Evolutionary conservation across 31 red algal species (phyloP), one percentile per base, ranked within the genome.

Genomic region (Endocladia muricata): DNA sequence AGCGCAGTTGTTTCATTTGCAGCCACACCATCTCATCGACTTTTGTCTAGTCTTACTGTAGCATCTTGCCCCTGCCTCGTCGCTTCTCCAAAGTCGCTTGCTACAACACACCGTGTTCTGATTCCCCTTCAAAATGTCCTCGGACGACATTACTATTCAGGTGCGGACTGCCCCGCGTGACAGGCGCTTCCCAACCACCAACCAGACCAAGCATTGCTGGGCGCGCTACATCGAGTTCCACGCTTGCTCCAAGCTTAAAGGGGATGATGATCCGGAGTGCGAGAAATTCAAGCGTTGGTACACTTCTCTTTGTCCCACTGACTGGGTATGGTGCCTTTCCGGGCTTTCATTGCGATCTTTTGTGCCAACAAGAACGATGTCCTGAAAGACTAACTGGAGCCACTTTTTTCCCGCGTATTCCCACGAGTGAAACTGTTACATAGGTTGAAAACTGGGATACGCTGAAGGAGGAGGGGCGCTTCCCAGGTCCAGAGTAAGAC

Each of bases 181-280:
- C 70, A 81, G 73, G 77, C 92, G 96, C 42, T 99, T 99, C 59
- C 96, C 92, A 44, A 92, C 91, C 1, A 78, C 77, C 23, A 99
- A 99, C 70, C 96, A 99, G 64, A 95, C 96, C 1, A 99, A 90
- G 61, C 92, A 95, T 74, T 99, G 96, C 73, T 99, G 90, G 90
- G 88, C 92, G 48, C 85, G 96, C 22, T 99, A 99, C 72, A 71
- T 99, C 41, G 96, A 99, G 84, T 99, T 85, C 47, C 92, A 99
- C 44, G 70, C 85, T 38, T 99, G 96, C 69, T 73, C 76, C 35
- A 92, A 92, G 66, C 70, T 57, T 26, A 89, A 90, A 57, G 96
- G 89, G 63, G 96, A 93, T 44, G 89, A 93, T 56, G 92, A 95
- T 66, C 91, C 91, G 15, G 96, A 99, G 74, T 99, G 96, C 76